Conservation (phyloP, 2,329 filamentous ascomycete species). For the Neonectria neomacrospora region DNA sequence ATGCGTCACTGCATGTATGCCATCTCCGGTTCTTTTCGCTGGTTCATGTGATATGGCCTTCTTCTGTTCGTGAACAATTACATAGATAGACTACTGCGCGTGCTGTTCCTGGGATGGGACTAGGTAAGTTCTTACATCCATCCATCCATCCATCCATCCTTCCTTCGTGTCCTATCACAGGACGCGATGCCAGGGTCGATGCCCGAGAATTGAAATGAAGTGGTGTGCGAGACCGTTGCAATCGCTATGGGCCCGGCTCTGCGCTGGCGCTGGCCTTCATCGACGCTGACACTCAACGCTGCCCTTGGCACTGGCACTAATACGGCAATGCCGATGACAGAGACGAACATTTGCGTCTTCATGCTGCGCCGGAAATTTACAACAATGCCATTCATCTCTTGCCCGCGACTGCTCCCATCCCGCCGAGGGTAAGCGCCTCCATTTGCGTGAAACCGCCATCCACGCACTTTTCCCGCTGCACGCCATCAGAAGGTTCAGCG, state of each 20-base stretch:
- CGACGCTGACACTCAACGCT: not conserved
- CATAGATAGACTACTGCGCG: not conserved
- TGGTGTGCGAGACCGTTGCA: conserved; percentile 12
- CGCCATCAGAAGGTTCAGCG: not conserved
- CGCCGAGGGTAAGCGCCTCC: conserved; percentile 10
- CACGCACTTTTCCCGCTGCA: not conserved
- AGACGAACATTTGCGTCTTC: not conserved
- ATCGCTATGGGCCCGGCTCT: not conserved
- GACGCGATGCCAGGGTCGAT: conserved; percentile 1
- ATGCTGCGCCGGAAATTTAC: not conserved
- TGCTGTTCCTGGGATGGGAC: not conserved
- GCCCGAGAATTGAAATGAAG: conserved; percentile 19
- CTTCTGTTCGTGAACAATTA: not conserved
- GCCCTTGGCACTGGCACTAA: not conserved
- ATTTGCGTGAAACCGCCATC: conserved; percentile 11
- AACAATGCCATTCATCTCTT: conserved; percentile 7
- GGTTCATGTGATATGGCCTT: not conserved
- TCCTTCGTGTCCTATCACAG: not conserved
- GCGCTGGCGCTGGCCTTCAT: conserved; percentile 7
- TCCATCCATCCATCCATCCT: too few species aligned
- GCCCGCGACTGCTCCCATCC: not conserved
- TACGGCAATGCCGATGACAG: conserved; percentile 18
- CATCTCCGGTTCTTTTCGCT: not conserved
- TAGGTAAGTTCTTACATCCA: too few species aligned
- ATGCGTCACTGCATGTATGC: not conserved